A percentile compares a stretch with the other conserved stretches of the same genome.
phyloP scores from a whole-genome alignment of 164 flowering plant genomes.

The Berberis thunbergii region DNA sequence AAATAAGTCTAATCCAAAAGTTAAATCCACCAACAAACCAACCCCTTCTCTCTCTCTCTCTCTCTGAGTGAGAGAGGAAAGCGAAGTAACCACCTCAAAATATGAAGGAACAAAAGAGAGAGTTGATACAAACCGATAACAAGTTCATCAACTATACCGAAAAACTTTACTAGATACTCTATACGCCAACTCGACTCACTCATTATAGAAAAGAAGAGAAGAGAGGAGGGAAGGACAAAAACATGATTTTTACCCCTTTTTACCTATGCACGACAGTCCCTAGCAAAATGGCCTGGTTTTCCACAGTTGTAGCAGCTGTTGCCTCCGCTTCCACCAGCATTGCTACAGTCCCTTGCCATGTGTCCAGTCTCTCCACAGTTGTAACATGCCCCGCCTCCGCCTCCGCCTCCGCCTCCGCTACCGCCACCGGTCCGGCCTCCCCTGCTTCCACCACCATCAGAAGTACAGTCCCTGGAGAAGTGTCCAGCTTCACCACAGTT shows the following conservation, averaged over 20 bases:
- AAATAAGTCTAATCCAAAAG: too few relatives aligned
- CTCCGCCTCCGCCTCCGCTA: slow-evolving; percentile 4
- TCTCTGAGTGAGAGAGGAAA: too few relatives aligned
- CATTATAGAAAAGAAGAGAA: too few relatives aligned
- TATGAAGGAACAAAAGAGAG: too few relatives aligned
- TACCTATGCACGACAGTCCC: slow-evolving; percentile 32
- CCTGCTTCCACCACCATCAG: slow-evolving; percentile 2
- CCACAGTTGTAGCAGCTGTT: slow-evolving; percentile 9
- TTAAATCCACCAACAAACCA: too few relatives aligned
- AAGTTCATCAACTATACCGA: too few relatives aligned
- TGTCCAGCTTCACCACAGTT: background rate
- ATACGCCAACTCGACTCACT: too few relatives aligned
- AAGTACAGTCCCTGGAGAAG: background rate
- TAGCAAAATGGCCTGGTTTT: slow-evolving; percentile 33
- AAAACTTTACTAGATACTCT: too few relatives aligned
- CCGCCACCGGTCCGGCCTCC: background rate
- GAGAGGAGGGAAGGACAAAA: background rate
- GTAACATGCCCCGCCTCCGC: slow-evolving; percentile 24
- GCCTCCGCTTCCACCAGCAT: slow-evolving; percentile 6
- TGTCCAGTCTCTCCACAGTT: slow-evolving; percentile 36
- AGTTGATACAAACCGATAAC: too few relatives aligned
- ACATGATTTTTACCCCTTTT: background rate
- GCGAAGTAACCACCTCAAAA: too few relatives aligned
- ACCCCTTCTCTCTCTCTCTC: too few relatives aligned
- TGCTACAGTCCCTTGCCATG: slow-evolving; percentile 25